These are phyloP conservation scores for Pyrenophora graminea DNA, from an alignment of 2,329 filamentous ascomycete species.

Conservation along the genomic window DNA sequence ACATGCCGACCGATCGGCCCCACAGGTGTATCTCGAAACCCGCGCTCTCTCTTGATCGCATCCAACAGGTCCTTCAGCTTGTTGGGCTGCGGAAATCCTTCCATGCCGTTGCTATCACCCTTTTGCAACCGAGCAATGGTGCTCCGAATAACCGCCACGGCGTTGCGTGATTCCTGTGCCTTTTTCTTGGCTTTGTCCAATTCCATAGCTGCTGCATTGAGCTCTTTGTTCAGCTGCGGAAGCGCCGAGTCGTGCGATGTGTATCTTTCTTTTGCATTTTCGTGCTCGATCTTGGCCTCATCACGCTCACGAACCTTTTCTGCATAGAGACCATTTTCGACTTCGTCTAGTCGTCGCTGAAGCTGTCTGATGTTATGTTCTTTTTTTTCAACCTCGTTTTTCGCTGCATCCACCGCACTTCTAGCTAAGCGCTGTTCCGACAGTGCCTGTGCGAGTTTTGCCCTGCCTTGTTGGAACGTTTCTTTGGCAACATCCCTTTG, in stretches of 20 bases:
- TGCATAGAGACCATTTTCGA: constrained; percentile 71
- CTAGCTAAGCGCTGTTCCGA: constrained; percentile 69
- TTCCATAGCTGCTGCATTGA: constrained; percentile 38
- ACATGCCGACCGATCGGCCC: constrained; percentile 84
- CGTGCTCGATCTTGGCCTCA: constrained; percentile 58
- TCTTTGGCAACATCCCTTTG: constrained; percentile 55
- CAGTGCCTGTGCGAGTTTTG: constrained; percentile 56
- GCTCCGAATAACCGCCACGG: constrained; percentile 59
- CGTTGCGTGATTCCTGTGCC: constrained; percentile 45
- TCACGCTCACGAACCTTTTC: constrained; percentile 64
- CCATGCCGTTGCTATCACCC: constrained; percentile 63
- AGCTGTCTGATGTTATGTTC: constrained; percentile 59
- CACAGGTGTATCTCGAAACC: constrained; percentile 73
- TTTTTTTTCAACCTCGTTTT: constrained; percentile 49
- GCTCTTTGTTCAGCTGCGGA: constrained; percentile 42
- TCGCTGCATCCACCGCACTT: constrained; percentile 59
- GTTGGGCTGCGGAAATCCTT: constrained; percentile 63
- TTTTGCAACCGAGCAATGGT: constrained; percentile 57
- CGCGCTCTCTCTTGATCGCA: constrained; percentile 69
- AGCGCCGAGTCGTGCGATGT: constrained; percentile 48
- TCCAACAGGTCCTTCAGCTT: constrained; percentile 65
- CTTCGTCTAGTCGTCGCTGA: constrained; percentile 60
- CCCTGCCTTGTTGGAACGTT: constrained; percentile 59
- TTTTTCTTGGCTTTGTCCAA: constrained; percentile 24
- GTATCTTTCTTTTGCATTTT: constrained; percentile 51